Base-by-base conservation (phyloP, 2,329 filamentous ascomycete species). In the Ceratocystis lukuohia region DNA sequence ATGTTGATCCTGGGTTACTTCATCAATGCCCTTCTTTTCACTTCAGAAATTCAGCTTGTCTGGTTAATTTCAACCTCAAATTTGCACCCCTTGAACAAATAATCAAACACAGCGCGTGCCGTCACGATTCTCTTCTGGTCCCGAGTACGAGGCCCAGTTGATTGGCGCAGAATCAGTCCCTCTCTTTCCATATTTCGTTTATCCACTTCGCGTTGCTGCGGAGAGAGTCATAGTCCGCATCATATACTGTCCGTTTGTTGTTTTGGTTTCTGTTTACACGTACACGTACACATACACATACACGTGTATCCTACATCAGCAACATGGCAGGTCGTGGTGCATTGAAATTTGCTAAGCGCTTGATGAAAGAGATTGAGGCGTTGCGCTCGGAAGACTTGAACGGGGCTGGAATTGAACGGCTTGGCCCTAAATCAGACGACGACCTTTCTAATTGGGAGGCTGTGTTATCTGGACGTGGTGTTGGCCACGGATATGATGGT, bases 401-500 rank as follows among this genome's bases (percentile, higher is more conserved):
- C 28, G 82, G 84, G 71, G 73, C 76, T 69, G 73, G 74, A 59
- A 82, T 86, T 70, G 82, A 85, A 75, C 78, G 83, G 12, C 80
- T 86, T 3, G 82, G 81, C 0, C 82, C 83, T 25, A 76, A 78
- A 46, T 73, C 72, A 69, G 82, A 83, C 68, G 78, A 78, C n/a
- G 78, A 84, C 71, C 73, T 87, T 65, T 75, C 85, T 69, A 74
- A 73, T 62, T 85, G 84, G 82, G 79, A 84, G 74, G 79, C 82
- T 33, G 82, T 86, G 64, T 78, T 87, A 65, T 84, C 83, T 70
- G 84, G 83, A n/a, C 74, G 76, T 66, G 82, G 79, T 20, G 73
- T 85, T 25, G 82, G 81, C 1, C 73, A 72, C 37, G 83, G 83
- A 8, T 85, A 85, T 68, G 82, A 85, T 68, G 78, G 82, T 84